These are phyloP conservation scores for Mycena chlorophos DNA, from an alignment of 768 basidiomycete genomes.

Conservation along the genomic window DNA sequence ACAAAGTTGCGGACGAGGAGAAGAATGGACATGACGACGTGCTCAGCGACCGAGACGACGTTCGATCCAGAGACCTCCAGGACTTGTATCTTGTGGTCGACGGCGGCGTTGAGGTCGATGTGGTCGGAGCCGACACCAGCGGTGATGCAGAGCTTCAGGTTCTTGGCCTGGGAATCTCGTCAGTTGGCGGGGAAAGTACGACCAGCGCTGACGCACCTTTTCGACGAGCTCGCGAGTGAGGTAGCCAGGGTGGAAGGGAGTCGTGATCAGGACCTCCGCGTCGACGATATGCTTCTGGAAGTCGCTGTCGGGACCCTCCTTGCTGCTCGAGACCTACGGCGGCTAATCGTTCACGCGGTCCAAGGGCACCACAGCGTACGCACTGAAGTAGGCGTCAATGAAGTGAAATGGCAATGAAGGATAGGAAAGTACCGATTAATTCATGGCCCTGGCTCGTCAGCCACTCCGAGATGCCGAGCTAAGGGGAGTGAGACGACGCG, in stretches of 20 bases:
- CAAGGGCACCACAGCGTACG: slow-evolving; percentile 2
- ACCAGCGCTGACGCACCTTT: slow-evolving; percentile 44
- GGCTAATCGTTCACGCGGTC: neutral
- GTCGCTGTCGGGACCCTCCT: slow-evolving; percentile 78
- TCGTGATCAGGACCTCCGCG: slow-evolving; percentile 80
- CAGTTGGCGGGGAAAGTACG: slow-evolving; percentile 3
- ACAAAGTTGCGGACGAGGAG: slow-evolving; percentile 88
- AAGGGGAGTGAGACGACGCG: neutral
- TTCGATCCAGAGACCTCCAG: slow-evolving; percentile 88
- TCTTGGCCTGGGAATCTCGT: slow-evolving; percentile 60
- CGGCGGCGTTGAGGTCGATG: slow-evolving; percentile 86
- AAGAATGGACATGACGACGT: slow-evolving; percentile 89
- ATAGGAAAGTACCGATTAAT: slow-evolving; percentile 55
- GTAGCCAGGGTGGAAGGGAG: slow-evolving; percentile 86
- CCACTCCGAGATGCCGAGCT: slow-evolving; percentile 77
- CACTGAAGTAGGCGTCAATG: slow-evolving; percentile 1
- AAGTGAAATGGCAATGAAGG: slow-evolving; percentile 5
- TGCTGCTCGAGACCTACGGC: slow-evolving; percentile 69
- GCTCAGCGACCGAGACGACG: slow-evolving; percentile 89
- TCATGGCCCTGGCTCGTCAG: slow-evolving; percentile 74
- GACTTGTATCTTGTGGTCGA: slow-evolving; percentile 76
- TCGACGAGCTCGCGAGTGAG: slow-evolving; percentile 71
- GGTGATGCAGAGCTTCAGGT: slow-evolving; percentile 87
- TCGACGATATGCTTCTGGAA: slow-evolving; percentile 84
- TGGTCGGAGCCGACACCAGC: slow-evolving; percentile 92